Evolutionary conservation across 2,329 filamentous ascomycete genomes (phyloP), one percentile per base, ranked within the genome.

Genomic region (Hypoxylon sp.): DNA sequence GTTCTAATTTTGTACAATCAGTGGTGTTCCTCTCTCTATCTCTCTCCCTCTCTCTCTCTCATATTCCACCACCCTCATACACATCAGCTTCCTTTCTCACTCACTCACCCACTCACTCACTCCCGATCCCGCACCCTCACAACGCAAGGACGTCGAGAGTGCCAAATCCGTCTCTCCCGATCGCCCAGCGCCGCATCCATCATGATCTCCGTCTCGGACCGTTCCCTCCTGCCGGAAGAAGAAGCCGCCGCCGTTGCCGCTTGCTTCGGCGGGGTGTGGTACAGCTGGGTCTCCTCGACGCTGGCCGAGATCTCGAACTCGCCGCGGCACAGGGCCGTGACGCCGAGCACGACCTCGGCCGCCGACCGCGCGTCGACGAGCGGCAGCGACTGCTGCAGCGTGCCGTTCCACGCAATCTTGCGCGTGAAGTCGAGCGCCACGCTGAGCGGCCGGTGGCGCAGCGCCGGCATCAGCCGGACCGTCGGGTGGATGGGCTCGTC

Each of bases 331-430:
- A 96, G 80, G 21, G 87, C 81, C 30, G 89, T 89, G 31, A 92
- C 78, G 3, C 89, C 89, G 3, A 95, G 71, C 1, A 79, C 77
- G 15, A 89, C 76, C 53, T 86, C 80, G 0, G 78, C 76, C n/a
- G 72, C 81, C 32, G 80, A 75, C 3, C 83, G 80, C 0, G 84
- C 82, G 4, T 72, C 70, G 1, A 96, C 67, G 5, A 82, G 66
- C 0, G 88, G 84, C 0, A 96, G 73, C 1, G 82, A 78, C 64
- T 87, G 86, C 72, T 97, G 92, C 49, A 96, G 72, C 20, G 89
- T 86, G 1, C 92, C 92, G 59, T 91, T 93, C 87, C 90, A 94
- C 1, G 87, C 86, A 44, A 96, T 80, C 57, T 91, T 90, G 65
- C 90, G 86, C 30, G 88, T 88, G 47, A 93, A 83, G 67, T 96